These are phyloP conservation scores for Chlamydomonas applanata DNA, from an alignment of 139 green algal genomes.

Conservation along the genomic window DNA sequence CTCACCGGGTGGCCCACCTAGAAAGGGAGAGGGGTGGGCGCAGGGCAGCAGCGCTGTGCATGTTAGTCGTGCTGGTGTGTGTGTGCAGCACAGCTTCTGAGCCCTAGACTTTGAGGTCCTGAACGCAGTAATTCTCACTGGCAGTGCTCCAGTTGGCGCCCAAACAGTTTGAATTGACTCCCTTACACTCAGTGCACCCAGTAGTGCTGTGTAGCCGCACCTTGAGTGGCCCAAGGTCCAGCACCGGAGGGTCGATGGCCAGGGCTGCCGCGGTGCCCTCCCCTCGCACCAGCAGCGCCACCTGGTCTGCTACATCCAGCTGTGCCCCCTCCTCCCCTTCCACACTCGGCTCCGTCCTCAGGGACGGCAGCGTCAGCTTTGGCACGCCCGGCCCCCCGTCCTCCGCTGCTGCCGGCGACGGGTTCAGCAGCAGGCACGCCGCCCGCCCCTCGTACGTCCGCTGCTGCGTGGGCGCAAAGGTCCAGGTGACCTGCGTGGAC, in stretches of 20 bases:
- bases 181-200: no score
- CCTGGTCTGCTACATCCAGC: not conserved
- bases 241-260: conserved; percentile 44
- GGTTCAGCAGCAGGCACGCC: conserved; percentile 21
- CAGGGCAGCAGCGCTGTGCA: no score
- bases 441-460: conserved; percentile 34
- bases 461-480: conserved; percentile 47
- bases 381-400: not conserved
- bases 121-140: no score
- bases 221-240: conserved; percentile 48
- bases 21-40: conserved; percentile 3
- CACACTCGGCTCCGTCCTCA: not conserved
- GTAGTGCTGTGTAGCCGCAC: not conserved
- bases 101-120: no score
- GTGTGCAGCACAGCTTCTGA: no score
- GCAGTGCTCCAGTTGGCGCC: no score
- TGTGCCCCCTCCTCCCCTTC: not conserved
- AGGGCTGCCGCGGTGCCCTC: conserved; percentile 58
- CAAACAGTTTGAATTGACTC: no score
- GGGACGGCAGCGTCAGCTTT: not conserved
- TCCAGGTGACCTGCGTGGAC: conserved; percentile 40
- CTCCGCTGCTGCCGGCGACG: not conserved
- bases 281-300: conserved; percentile 47
- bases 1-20: conserved; percentile 47
- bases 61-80: no score